Conservation (phyloP, 805 yeast species). For the Suhomyces kilbournensis region DNA sequence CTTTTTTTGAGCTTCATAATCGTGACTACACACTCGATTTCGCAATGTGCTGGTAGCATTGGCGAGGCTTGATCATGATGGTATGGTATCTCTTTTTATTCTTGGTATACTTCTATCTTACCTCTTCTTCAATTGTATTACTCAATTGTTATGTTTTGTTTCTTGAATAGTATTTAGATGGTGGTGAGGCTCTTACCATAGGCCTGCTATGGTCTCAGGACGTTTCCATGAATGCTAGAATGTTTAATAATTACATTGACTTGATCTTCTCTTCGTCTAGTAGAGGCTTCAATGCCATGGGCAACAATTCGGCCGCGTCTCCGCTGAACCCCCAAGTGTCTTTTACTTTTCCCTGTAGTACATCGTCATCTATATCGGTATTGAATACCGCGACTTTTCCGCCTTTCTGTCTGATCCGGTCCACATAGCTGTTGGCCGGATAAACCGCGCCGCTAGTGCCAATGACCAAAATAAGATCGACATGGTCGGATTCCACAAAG, state of each 20-base stretch:
- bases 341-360: slow-evolving; percentile 38
- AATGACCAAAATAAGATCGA: slow-evolving; percentile 75
- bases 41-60: neutral
- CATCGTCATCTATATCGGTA: slow-evolving; percentile 54
- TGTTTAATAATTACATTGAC: neutral
- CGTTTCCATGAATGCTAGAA: too few species aligned
- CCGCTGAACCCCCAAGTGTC: slow-evolving; percentile 72
- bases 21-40: neutral
- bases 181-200: neutral
- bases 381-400: slow-evolving; percentile 85
- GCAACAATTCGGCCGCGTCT: slow-evolving; percentile 72
- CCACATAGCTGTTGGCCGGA: slow-evolving; percentile 92
- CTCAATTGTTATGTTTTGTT: neutral
- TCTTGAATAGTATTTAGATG: neutral
- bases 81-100: neutral
- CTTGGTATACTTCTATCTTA: neutral
- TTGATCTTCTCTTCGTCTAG: slow-evolving; percentile 13
- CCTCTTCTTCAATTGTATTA: neutral
- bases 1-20: neutral
- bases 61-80: neutral
- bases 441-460: slow-evolving; percentile 86
- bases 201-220: neutral
- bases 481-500: slow-evolving; percentile 52
- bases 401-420: slow-evolving; percentile 65
- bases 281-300: slow-evolving; percentile 59